Base-by-base conservation (phyloP, 768 basidiomycete species). In the Suillus paluster region DNA sequence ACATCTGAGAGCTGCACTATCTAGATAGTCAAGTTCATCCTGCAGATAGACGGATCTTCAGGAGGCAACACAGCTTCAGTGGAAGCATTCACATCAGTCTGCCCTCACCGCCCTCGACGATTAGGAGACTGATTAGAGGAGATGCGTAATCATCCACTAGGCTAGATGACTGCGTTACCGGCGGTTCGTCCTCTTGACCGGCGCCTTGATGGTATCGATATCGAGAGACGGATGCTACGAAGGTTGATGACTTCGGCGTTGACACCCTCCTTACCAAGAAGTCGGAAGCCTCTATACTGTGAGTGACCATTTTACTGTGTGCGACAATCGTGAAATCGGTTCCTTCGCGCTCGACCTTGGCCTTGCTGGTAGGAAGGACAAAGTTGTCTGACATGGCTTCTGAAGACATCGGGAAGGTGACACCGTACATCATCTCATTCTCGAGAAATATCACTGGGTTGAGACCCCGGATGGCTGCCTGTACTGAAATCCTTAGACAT, bases 381-480 rank as follows among this genome's bases (percentile, higher is more conserved):
- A 95, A 99, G 80, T 93, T 86, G 75, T 96, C 92, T 57, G 93
- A 95, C 88, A 97, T 88, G 69, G 95, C 96, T 71, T 96, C 96
- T 66, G 88, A 75, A 27, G 95, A 94, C 89, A 99, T 90, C 53
- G 95, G 95, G 90, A 99, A 99, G 41, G 91, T 86, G 67, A 95
- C 88, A 78, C 97, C 97, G 80, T 99, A 99, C 74, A 99, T 78
- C 87, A 99, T 95, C 78, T 99, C 97, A 79, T 99, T 99, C 76
- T 99, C 97, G 57, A 99, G 91, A 86, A 99, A 95, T 68, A 98
- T 95, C 68, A 97, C 92, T 12, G 95, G 95, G 81, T 97, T 99
- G 58, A 95, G 96, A 77, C 99, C 97, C 44, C 97, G 93, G 73
- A 99, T 99, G 49, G 97, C 97, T 65, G 95, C 78, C 95, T 96